Evolutionary conservation across 2,329 filamentous ascomycete genomes (phyloP), one percentile per base, ranked within the genome.

Genomic region (Triangularia verruculosa): DNA sequence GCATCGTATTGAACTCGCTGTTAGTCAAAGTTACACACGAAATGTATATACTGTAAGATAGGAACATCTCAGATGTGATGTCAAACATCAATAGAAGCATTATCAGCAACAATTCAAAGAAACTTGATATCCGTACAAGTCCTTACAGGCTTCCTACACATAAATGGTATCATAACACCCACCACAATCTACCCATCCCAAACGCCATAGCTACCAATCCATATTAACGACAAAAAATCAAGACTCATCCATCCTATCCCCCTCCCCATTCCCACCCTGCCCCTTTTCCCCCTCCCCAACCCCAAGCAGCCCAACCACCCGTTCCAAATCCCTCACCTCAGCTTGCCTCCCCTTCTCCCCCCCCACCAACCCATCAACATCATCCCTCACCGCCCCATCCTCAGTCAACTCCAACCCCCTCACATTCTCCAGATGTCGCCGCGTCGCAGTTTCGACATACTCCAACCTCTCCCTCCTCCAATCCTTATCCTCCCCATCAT

Each of bases 381-480:
- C 87, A 70, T 88, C 86, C 64, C 84, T 81, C 56, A 89, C 82
- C 71, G 87, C 87, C 11, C 87, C 87, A 64, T 83, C 78, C 4
- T 78, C 74, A 2, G 84, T 87, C 32, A 90, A 74, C 70, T 92
- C 89, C 62, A 93, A 77, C 0, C 90, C 90, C 54, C 87, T 80
- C 53, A 86, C 80, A 27, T 78, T 82, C 78, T 96, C 91, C 47
- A 97, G 79, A 73, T 96, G 91, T 64, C 90, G 83, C 69, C 86
- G 82, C 58, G 91, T 91, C 71, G 93, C 88, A 61, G 84, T 84
- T 77, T 97, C 93, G 57, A 98, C 88, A 74, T 98, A 98, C 68
- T 90, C 85, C 62, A 89, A 82, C 65, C 94, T 82, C 74, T 95
- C 88, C 60, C 87, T 84, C 43, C 88, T 83, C 79, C 87, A 91